Base-by-base conservation (phyloP, 1,284 basidiomycete genomes). In the Austroboletus niveus region DNA sequence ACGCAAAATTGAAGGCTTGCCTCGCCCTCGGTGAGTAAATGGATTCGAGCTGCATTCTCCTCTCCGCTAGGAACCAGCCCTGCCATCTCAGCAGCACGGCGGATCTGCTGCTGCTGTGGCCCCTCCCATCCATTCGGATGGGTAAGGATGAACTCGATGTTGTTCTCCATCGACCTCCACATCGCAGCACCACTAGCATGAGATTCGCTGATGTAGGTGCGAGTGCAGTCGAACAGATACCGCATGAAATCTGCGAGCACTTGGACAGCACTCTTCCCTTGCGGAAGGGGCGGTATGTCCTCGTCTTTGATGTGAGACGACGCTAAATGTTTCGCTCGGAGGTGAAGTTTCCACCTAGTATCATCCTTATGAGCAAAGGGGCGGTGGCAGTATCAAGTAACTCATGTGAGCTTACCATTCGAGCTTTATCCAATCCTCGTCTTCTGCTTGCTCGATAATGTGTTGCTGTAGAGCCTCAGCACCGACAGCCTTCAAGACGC, bases 281-380 rank as follows among this genome's bases (percentile, higher is more conserved):
- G 52, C 0, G 82, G 81, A 1, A 84, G 69, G 3, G 75, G 69
- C 0, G 73, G 75, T 8, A 81, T 66, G 7, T 70, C 59, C 2
- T 55, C 47, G 30, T 62, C 51, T 15, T 55, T 60, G 47, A 65
- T 61, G 42, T 62, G 59, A 30, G 56, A 52, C 27, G 57, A 55
- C 45, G 52, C 56, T 45, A 72, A 54, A 9, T 68, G 64, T 24
- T 62, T 57, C 3, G 77, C 71, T 4, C 76, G 74, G 12, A 84
- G 61, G 55, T 81, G 74, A 1, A 84, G 67, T 55, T 84, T 83
- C 70, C 82, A 84, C 82, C 81, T 84, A 17, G 24, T 7, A 29
- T 0, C 12, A 14, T 43, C n/a, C 35, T n/a, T 14, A 8, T 12
- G n/a, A 38, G 12, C n/a, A 10, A 38, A 38, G 35, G 7, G n/a